Conservation (phyloP, 192 early-diverging fungal genomes). For the Backusella psychrophila region DNA sequence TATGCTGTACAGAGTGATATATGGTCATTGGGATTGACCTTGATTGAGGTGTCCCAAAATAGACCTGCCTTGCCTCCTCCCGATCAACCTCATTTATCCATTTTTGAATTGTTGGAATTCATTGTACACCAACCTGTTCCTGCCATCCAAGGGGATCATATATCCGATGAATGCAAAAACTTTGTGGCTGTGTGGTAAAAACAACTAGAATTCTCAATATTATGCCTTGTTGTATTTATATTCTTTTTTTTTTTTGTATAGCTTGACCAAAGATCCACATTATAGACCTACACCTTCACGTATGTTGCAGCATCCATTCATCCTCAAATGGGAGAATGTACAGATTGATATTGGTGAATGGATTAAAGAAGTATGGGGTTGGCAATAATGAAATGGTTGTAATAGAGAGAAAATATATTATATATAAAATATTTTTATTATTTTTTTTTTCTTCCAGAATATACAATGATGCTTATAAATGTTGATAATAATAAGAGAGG, state of each 20-base stretch:
- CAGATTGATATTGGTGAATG: constrained; percentile 57
- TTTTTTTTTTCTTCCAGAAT: not conserved
- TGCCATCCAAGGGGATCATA: constrained; percentile 52
- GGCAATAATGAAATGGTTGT: constrained; percentile 16
- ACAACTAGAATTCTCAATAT: not conserved
- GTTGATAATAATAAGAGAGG: not conserved
- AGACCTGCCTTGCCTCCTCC: constrained; percentile 85
- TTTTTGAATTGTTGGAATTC: constrained; percentile 92
- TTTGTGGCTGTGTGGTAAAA: constrained; percentile 74
- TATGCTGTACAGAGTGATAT: constrained; percentile 92
- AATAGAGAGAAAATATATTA: not conserved
- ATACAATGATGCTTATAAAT: not conserved
- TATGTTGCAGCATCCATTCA: constrained; percentile 71
- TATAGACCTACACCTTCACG: constrained; percentile 65
- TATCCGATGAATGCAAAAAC: constrained; percentile 55
- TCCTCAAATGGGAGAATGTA: constrained; percentile 54
- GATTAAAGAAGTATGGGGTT: constrained; percentile 39
- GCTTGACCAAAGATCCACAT: constrained; percentile 73
- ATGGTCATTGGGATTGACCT: constrained; percentile 93
- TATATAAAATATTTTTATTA: not conserved
- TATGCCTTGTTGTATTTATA: not conserved
- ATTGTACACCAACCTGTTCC: constrained; percentile 91
- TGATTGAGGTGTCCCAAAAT: constrained; percentile 92
- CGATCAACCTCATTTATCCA: constrained; percentile 60
- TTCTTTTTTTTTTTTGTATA: constrained; percentile 24